Evolutionary conservation across 2,329 filamentous ascomycete genomes (phyloP).

Genomic region (Cadophora malorum): DNA sequence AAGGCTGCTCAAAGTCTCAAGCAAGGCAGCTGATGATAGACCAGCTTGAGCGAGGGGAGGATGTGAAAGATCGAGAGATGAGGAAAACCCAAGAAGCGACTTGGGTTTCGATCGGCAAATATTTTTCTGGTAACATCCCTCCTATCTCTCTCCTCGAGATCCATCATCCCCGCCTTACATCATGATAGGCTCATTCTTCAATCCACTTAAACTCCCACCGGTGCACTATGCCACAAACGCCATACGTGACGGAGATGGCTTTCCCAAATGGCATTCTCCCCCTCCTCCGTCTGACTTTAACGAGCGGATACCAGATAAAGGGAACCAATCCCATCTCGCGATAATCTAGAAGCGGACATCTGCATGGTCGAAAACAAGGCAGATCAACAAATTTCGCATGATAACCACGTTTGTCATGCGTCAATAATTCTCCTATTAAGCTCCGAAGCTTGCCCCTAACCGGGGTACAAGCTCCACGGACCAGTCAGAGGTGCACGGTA

Average conservation of each 20-base stretch:
- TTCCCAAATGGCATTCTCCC: background rate
- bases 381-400: slow-evolving; percentile 1
- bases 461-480: background rate
- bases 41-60: background rate
- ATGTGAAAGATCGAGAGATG: background rate
- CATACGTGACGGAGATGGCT: background rate
- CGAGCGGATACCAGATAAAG: background rate
- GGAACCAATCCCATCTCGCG: background rate
- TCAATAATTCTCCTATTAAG: slow-evolving; percentile 17
- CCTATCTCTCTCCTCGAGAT: background rate
- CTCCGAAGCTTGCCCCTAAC: slow-evolving; percentile 7
- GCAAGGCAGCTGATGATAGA: background rate
- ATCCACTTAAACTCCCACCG: background rate
- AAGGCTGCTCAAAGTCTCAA: background rate
- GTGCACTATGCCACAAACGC: slow-evolving; percentile 11
- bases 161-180: background rate
- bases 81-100: background rate
- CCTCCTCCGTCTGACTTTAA: background rate
- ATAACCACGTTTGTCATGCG: background rate
- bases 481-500: background rate
- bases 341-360: background rate
- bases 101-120: background rate
- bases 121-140: background rate
- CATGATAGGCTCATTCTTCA: background rate
- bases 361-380: slow-evolving; percentile 6